A percentile compares a stretch with the other conserved stretches of the same genome.
Evolutionary conservation across 2,329 filamentous ascomycete species (phyloP).

Genomic region (Biscogniauxia sp.): DNA sequence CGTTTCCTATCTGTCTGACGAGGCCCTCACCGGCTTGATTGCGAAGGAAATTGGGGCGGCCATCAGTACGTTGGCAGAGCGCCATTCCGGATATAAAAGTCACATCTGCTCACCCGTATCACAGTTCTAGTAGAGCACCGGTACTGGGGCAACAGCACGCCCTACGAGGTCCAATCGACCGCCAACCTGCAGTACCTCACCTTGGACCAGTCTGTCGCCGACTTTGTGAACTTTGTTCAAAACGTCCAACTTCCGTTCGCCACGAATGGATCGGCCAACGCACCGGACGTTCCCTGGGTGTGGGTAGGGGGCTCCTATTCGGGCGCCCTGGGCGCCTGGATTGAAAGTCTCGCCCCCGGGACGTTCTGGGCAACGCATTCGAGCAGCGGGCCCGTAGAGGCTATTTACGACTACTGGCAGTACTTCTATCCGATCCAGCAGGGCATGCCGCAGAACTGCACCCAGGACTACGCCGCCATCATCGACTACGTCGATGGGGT

Average conservation of each 20-base stretch:
- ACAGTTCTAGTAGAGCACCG: constrained; percentile 54
- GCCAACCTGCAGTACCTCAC: constrained; percentile 54
- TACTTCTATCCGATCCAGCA: constrained; percentile 55
- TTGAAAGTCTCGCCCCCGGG: constrained; percentile 48
- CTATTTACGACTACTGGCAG: constrained; percentile 56
- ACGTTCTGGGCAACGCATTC: constrained; percentile 61
- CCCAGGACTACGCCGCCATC: constrained; percentile 48
- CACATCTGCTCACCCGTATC: no score
- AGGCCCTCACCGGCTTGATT: constrained; percentile 46
- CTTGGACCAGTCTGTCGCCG: constrained; percentile 50
- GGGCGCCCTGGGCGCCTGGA: constrained; percentile 56
- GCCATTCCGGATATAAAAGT: no score
- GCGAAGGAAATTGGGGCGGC: constrained; percentile 53
- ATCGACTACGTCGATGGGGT: constrained; percentile 54
- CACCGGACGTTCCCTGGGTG: constrained; percentile 54
- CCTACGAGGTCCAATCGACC: constrained; percentile 48
- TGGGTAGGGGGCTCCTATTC: constrained; percentile 55
- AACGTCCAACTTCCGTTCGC: constrained; percentile 54
- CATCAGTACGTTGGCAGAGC: constrained; percentile 22
- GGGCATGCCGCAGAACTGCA: constrained; percentile 60
- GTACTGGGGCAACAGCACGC: constrained; percentile 57
- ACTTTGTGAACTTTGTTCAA: constrained; percentile 54
- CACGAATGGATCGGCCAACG: constrained; percentile 44
- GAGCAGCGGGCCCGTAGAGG: constrained; percentile 54
- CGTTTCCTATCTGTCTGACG: constrained; percentile 48